Conservation (phyloP, 2,329 filamentous ascomycete species). For the Phialocephala subalpina region DNA sequence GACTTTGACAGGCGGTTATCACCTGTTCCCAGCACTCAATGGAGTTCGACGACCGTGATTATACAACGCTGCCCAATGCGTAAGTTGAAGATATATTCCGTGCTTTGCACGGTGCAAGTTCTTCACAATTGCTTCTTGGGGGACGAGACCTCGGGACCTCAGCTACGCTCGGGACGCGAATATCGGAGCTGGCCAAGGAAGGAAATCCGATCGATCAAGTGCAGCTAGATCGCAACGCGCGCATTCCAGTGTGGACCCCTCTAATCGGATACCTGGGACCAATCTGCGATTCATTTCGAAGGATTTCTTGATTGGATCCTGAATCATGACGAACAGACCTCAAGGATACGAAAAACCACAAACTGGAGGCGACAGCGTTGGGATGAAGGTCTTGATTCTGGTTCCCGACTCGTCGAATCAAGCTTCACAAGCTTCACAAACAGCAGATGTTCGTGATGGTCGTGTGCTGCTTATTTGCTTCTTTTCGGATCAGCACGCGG, state of each 20-base stretch:
- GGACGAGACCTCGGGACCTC: too few relatives aligned
- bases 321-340: neutral
- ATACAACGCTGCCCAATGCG: too few relatives aligned
- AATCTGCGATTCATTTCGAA: neutral
- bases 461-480: neutral
- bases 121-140: too few relatives aligned
- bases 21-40: too few relatives aligned
- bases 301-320: neutral
- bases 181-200: neutral
- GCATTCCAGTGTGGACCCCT: neutral
- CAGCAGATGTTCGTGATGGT: neutral
- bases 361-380: neutral
- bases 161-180: too few relatives aligned
- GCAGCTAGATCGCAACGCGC: neutral
- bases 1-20: too few relatives aligned
- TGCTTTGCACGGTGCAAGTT: too few relatives aligned
- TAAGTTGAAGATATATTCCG: too few relatives aligned
- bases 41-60: too few relatives aligned
- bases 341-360: neutral
- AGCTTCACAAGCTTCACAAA: neutral
- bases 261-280: neutral
- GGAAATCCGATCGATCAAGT: conserved; percentile 1
- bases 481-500: neutral
- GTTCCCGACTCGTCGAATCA: too few relatives aligned
- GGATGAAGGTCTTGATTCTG: neutral